phyloP scores from a whole-genome alignment of 441 rosid species.

The Cnidoscolus chayamansa region DNA sequence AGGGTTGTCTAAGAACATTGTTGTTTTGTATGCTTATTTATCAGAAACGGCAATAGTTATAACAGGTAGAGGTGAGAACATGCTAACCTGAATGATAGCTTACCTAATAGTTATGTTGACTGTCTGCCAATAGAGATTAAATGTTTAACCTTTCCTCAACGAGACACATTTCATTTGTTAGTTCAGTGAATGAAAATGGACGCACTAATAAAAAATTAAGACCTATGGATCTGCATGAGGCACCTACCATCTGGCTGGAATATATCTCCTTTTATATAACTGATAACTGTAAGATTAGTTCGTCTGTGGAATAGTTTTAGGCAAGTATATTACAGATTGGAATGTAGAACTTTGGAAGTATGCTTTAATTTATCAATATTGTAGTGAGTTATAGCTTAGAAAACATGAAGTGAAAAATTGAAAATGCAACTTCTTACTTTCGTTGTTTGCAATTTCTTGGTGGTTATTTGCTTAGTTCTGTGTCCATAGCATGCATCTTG shows the following conservation, averaged over 20 bases:
- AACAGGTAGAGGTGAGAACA: not conserved
- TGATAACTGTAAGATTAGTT: not conserved
- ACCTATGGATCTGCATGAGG: not conserved
- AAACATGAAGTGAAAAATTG: not conserved
- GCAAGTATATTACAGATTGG: not conserved
- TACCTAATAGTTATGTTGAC: too few species aligned
- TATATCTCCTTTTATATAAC: not conserved
- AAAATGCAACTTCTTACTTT: not conserved
- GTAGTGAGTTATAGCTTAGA: not conserved
- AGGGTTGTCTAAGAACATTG: not conserved
- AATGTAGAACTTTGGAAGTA: not conserved
- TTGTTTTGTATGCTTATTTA: not conserved
- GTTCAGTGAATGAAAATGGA: not conserved
- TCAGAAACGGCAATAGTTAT: not conserved
- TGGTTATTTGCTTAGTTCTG: not conserved
- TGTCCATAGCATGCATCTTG: too few species aligned
- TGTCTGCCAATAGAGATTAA: too few species aligned
- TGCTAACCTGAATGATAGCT: not conserved
- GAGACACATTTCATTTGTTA: not conserved
- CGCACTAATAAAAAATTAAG: not conserved
- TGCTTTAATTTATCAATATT: too few species aligned
- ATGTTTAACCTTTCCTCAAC: not conserved
- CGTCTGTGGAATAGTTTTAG: not conserved
- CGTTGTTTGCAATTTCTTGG: not conserved
- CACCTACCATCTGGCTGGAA: not conserved